These are phyloP conservation scores for Pseudisothecium myosuroides DNA, from an alignment of 225 moss, liverwort and hornwort genomes.

Conservation along the genomic window DNA sequence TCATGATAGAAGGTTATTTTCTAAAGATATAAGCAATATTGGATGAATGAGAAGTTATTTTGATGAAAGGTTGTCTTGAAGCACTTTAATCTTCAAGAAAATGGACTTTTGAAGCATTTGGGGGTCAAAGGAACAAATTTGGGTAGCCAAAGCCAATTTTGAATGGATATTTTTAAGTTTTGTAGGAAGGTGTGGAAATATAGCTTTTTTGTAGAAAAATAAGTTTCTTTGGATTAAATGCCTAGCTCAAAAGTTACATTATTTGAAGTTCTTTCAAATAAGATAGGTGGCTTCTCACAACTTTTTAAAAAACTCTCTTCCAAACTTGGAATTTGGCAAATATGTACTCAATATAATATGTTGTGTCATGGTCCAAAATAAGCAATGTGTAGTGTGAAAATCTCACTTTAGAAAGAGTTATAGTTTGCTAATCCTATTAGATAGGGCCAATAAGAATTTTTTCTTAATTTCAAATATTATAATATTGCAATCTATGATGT, in stretches of 20 bases:
- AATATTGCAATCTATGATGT: neutral
- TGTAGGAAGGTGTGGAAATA: too few relatives aligned
- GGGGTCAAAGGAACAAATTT: neutral
- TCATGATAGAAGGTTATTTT: neutral
- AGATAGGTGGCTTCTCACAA: accelerated
- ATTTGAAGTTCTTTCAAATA: neutral
- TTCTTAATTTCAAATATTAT: neutral
- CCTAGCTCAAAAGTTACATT: neutral
- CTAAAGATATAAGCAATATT: neutral
- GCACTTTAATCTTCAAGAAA: neutral
- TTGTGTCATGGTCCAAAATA: neutral
- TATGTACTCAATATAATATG: neutral
- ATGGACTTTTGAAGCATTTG: neutral
- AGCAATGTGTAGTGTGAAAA: neutral
- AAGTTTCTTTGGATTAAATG: neutral
- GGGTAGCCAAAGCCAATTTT: too few relatives aligned
- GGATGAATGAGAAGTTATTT: neutral
- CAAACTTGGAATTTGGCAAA: neutral
- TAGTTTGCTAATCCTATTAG: neutral
- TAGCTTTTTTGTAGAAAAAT: neutral
- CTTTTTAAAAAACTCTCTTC: accelerated
- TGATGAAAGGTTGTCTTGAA: neutral
- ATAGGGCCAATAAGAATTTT: neutral
- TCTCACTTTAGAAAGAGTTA: accelerated
- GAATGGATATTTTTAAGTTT: neutral